Percentiles rank a stretch among this genome's conserved stretches.
phyloP scores from a whole-genome alignment of 2,329 filamentous ascomycete genomes.

The Exophiala sp. region DNA sequence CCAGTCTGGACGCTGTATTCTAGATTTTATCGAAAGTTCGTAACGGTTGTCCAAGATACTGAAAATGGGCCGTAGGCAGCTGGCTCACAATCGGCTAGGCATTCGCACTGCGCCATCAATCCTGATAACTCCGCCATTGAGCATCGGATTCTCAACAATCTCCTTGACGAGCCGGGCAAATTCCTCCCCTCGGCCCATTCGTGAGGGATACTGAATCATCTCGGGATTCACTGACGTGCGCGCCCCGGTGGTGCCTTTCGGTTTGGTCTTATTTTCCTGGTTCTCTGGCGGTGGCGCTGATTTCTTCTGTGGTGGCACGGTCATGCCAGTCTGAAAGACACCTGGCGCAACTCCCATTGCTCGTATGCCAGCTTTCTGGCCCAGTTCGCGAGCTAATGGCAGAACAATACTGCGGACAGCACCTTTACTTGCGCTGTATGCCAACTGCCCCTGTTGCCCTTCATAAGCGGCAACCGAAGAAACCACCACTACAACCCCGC shows the following conservation, averaged over 20 bases:
- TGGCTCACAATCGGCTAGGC: constrained; percentile 25
- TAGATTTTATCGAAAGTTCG: too few relatives aligned
- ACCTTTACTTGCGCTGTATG: constrained; percentile 30
- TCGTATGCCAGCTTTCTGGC: constrained; percentile 27
- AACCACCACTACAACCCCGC: constrained; percentile 28
- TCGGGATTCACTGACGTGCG: constrained; percentile 20
- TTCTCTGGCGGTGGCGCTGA: constrained; percentile 8
- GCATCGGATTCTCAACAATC: constrained; percentile 30
- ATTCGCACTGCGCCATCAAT: constrained; percentile 29
- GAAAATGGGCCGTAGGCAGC: not conserved
- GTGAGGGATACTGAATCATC: constrained; percentile 28
- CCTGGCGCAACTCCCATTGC: constrained; percentile 29
- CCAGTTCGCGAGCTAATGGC: constrained; percentile 28
- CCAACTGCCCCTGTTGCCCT: constrained; percentile 29
- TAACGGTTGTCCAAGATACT: too few relatives aligned
- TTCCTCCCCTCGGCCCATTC: constrained; percentile 28
- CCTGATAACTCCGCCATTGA: constrained; percentile 28
- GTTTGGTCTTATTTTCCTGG: constrained; percentile 9
- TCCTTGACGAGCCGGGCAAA: constrained; percentile 28
- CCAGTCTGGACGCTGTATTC: too few relatives aligned
- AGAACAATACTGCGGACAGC: constrained; percentile 28
- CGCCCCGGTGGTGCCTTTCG: constrained; percentile 12
- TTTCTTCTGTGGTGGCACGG: constrained; percentile 13
- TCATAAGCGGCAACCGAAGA: constrained; percentile 29
- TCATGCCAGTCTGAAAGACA: constrained; percentile 29